phyloP scores from a whole-genome alignment of 345 rosid species.

The Linum tenue region DNA sequence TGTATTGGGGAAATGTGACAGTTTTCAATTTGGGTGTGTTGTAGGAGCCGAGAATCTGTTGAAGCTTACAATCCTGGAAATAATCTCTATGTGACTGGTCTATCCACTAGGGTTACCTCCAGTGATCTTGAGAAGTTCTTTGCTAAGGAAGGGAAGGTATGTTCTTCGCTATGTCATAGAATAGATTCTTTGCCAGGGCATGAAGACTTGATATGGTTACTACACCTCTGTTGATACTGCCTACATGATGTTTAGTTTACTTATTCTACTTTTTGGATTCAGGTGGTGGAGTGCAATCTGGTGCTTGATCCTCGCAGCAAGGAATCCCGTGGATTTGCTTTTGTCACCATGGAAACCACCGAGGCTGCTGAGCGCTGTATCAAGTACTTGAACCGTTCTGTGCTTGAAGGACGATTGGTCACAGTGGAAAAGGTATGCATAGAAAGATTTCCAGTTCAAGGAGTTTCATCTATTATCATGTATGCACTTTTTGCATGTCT shows the following conservation, averaged over 20 bases:
- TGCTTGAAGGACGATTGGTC: conserved; percentile 56
- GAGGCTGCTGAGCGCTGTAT: conserved; percentile 54
- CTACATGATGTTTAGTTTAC: too few relatives aligned
- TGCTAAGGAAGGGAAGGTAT: conserved; percentile 54
- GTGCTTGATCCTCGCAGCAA: conserved; percentile 49
- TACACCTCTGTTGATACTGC: background rate
- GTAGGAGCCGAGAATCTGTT: conserved; percentile 43
- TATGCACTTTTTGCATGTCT: conserved; percentile 11
- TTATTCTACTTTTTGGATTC: conserved; percentile 9
- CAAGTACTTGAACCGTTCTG: conserved; percentile 50
- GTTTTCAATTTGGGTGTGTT: conserved; percentile 2
- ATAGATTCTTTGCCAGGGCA: background rate
- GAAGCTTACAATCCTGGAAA: conserved; percentile 47
- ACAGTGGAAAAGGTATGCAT: conserved; percentile 50
- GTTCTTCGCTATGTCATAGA: background rate
- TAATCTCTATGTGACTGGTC: conserved; percentile 59
- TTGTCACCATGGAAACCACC: conserved; percentile 47
- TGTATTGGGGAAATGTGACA: background rate
- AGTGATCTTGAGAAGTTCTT: conserved; percentile 49
- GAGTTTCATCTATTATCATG: background rate
- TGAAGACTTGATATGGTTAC: background rate
- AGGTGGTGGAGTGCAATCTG: conserved; percentile 53
- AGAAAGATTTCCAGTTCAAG: background rate
- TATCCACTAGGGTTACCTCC: conserved; percentile 41
- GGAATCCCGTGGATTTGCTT: conserved; percentile 69